These are phyloP conservation scores for Crepidotus variabilis DNA, from an alignment of 768 basidiomycete species.

Conservation along the genomic window DNA sequence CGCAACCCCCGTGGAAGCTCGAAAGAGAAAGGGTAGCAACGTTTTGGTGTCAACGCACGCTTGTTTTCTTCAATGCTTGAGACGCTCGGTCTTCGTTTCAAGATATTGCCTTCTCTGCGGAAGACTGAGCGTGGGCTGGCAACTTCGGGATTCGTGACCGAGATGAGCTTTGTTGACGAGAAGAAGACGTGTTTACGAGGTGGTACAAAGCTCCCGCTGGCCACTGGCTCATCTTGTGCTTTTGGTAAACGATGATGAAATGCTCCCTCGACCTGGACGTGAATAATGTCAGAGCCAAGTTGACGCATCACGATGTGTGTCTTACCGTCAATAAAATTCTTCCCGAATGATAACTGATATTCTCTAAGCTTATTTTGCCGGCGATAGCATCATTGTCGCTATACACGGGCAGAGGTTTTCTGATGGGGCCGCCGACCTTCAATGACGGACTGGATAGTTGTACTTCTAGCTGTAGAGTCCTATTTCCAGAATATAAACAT, in stretches of 20 bases:
- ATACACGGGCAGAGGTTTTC: constrained; percentile 49
- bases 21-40: constrained; percentile 48
- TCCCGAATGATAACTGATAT: constrained; percentile 49
- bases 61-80: constrained; percentile 28
- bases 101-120: constrained; percentile 33
- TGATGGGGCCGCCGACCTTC: constrained; percentile 34
- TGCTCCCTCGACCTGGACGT: constrained; percentile 56
- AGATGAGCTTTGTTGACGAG: constrained; percentile 39
- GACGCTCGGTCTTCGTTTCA: constrained; percentile 41
- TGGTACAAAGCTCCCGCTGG: constrained; percentile 12
- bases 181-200: constrained; percentile 45
- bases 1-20: constrained; percentile 47
- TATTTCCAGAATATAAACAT: constrained; percentile 17
- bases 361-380: constrained; percentile 57
- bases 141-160: constrained; percentile 33
- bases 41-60: not conserved
- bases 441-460: constrained; percentile 62
- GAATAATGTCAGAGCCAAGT: not conserved
- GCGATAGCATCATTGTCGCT: constrained; percentile 55
- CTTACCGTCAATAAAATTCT: constrained; percentile 52
- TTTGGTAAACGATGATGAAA: constrained; percentile 38
- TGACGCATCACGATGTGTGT: constrained; percentile 9
- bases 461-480: constrained; percentile 55
- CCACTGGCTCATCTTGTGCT: constrained; percentile 18
- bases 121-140: constrained; percentile 33